Evolutionary conservation across 495 filamentous ascomycete genomes (phyloP).

Genomic region (Penicillium diatomitis): DNA sequence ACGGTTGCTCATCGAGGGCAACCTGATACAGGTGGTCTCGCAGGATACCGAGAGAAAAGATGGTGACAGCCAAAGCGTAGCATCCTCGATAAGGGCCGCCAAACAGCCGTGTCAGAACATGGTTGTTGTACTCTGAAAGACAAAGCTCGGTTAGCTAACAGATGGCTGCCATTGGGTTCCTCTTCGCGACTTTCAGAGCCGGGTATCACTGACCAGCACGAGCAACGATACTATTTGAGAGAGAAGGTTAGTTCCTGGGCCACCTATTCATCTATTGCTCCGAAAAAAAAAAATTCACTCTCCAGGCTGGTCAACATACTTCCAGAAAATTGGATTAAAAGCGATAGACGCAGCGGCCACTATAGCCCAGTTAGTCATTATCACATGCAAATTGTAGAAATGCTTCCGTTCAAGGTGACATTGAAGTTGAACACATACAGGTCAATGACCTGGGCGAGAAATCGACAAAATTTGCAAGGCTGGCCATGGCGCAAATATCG

Average conservation of each 20-base stretch:
- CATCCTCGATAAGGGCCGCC: constrained; percentile 73
- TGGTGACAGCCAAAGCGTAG: constrained; percentile 79
- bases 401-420: background rate
- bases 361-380: constrained; percentile 21
- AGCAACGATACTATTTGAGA: constrained; percentile 31
- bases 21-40: constrained; percentile 60
- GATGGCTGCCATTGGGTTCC: too few relatives aligned
- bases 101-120: constrained; percentile 79
- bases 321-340: constrained; percentile 52
- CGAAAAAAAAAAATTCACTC: background rate
- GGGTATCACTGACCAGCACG: constrained; percentile 31
- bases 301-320: constrained; percentile 27
- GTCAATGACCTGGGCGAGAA: constrained; percentile 37
- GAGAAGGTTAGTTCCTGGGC: background rate
- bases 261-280: too few relatives aligned
- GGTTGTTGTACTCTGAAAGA: constrained; percentile 75
- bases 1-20: constrained; percentile 33
- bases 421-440: constrained; percentile 21
- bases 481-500: constrained; percentile 22
- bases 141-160: constrained; percentile 8
- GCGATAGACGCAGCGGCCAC: constrained; percentile 41
- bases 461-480: constrained; percentile 33
- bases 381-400: constrained; percentile 28
- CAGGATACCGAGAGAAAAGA: constrained; percentile 85
- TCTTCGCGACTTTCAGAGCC: too few relatives aligned